A percentile compares a stretch with the other conserved stretches of the same genome.
phyloP scores from a whole-genome alignment of 164 flowering plant species.

The Pachysandra terminalis region DNA sequence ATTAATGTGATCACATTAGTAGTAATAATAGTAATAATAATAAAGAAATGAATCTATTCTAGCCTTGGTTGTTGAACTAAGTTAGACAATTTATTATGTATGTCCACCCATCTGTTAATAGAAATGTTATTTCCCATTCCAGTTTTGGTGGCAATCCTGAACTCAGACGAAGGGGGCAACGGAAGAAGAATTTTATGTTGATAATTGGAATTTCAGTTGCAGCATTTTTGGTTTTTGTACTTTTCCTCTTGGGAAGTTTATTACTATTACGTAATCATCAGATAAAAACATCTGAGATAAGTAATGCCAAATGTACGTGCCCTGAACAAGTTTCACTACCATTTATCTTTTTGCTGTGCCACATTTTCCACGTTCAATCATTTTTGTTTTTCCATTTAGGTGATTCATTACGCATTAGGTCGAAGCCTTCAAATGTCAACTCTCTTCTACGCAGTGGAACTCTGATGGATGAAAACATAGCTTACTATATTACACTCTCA shows the following conservation, averaged over 20 bases:
- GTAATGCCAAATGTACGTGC: constrained; percentile 39
- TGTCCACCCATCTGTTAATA: constrained; percentile 4
- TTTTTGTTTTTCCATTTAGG: constrained; percentile 29
- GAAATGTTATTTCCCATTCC: constrained; percentile 22
- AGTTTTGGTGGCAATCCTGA: constrained; percentile 65
- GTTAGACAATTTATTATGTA: background rate
- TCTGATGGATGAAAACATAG: constrained; percentile 61
- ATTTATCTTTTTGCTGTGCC: background rate
- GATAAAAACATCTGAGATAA: constrained; percentile 32
- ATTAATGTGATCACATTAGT: background rate
- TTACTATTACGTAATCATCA: constrained; percentile 28
- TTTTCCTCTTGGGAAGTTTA: constrained; percentile 46
- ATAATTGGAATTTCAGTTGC: constrained; percentile 50
- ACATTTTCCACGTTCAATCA: background rate
- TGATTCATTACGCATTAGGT: constrained; percentile 32
- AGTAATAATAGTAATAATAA: too few species aligned
- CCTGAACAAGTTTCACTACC: constrained; percentile 1
- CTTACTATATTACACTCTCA: constrained; percentile 51
- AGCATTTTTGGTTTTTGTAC: constrained; percentile 35
- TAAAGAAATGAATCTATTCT: background rate
- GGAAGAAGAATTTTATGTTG: constrained; percentile 39
- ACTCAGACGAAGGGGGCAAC: constrained; percentile 35
- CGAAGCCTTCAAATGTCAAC: constrained; percentile 41
- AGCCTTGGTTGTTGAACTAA: constrained; percentile 2
- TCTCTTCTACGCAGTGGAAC: constrained; percentile 43